Conservation (phyloP, 2,329 filamentous ascomycete genomes). For the Gyromitra esculenta region DNA sequence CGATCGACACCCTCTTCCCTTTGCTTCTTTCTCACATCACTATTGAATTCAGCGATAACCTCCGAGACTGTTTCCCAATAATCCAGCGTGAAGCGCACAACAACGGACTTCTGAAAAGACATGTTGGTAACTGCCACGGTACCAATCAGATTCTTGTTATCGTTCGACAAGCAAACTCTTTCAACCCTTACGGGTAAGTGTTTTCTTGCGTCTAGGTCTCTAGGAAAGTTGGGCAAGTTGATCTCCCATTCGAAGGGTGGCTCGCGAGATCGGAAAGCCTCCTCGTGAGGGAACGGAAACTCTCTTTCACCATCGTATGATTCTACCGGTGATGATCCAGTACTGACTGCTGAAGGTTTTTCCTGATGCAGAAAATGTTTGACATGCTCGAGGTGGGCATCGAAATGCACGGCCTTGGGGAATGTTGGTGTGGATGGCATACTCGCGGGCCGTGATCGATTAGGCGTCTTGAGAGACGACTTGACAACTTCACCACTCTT, state of each 20-base stretch:
- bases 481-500: conserved; percentile 97
- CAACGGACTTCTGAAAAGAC: conserved; percentile 85
- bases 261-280: conserved; percentile 61
- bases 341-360: conserved; percentile 93
- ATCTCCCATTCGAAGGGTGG: conserved; percentile 87
- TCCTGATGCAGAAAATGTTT: conserved; percentile 95
- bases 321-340: conserved; percentile 89
- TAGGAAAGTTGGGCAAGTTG: conserved; percentile 81
- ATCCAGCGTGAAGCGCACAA: conserved; percentile 94
- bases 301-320: conserved; percentile 86
- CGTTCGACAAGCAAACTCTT: conserved; percentile 82
- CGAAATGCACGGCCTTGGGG: conserved; percentile 97
- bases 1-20: conserved; percentile 77
- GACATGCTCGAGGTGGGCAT: conserved; percentile 94
- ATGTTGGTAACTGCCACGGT: conserved; percentile 86
- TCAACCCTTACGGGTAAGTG: conserved; percentile 80
- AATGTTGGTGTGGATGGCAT: conserved; percentile 98
- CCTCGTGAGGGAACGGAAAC: conserved; percentile 79
- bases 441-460: conserved; percentile 83
- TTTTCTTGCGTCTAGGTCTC: conserved; percentile 62
- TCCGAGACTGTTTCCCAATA: conserved; percentile 99
- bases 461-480: conserved; percentile 82
- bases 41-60: conserved; percentile 85
- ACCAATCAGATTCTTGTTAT: conserved; percentile 87
- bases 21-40: conserved; percentile 76